Evolutionary conservation across 768 basidiomycete species (phyloP).

Genomic region (Kwoniella mangroviensis): DNA sequence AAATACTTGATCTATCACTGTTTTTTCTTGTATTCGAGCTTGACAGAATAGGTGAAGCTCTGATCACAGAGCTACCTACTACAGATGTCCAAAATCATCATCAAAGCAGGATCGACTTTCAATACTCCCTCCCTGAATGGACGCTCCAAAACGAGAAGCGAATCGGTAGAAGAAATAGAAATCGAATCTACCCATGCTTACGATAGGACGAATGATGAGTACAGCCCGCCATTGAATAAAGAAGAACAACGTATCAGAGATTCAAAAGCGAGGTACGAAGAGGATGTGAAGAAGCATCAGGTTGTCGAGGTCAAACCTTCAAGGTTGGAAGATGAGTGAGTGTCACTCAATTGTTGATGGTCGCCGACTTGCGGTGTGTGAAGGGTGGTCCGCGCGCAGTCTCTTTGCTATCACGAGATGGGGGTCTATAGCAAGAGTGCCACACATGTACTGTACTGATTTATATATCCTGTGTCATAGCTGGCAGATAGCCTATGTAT

Average conservation of each 20-base stretch:
- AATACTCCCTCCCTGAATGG: not conserved
- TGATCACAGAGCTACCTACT: not conserved
- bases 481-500: constrained; percentile 51
- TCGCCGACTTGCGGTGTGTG: not conserved
- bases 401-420: not conserved
- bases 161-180: not conserved
- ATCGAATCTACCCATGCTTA: not conserved
- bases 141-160: not conserved
- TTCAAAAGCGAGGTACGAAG: constrained; percentile 39
- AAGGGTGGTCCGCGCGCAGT: constrained; percentile 15
- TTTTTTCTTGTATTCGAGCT: too few relatives aligned
- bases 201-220: not conserved
- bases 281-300: constrained; percentile 41
- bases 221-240: not conserved
- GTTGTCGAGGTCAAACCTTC: constrained; percentile 34
- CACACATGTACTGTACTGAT: not conserved
- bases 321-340: constrained; percentile 35
- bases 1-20: too few relatives aligned
- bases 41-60: too few relatives aligned
- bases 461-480: constrained; percentile 12
- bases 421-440: constrained; percentile 11
- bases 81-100: constrained; percentile 4
- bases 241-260: constrained; percentile 23
- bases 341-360: not conserved
- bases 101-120: not conserved